A percentile compares a stretch with the other conserved stretches of the same genome.
phyloP scores from a whole-genome alignment of 257 asterid genomes.

The Scutellaria minor region DNA sequence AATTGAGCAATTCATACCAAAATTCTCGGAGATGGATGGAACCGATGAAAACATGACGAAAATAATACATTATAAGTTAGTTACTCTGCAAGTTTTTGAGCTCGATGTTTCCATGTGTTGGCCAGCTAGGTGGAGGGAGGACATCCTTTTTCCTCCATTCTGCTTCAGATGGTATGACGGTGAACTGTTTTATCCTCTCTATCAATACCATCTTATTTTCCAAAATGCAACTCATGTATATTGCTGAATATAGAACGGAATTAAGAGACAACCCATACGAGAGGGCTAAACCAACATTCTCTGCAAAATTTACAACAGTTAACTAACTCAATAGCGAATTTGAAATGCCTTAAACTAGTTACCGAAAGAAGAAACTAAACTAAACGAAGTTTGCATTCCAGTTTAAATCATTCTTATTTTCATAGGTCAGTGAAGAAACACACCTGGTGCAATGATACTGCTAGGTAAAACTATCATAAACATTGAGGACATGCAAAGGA shows the following conservation, averaged over 20 bases:
- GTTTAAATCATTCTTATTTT: no score
- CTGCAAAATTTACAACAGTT: slow-evolving; percentile 44
- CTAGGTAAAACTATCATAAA: slow-evolving; percentile 90
- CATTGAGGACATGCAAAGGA: slow-evolving; percentile 81
- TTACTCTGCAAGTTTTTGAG: slow-evolving; percentile 66
- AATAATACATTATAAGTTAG: neutral
- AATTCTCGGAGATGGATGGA: neutral
- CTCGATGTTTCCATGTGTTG: slow-evolving; percentile 68
- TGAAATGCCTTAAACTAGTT: no score
- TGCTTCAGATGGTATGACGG: slow-evolving; percentile 82
- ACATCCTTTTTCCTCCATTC: slow-evolving; percentile 69
- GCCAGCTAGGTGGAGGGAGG: slow-evolving; percentile 83
- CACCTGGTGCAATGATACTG: slow-evolving; percentile 93
- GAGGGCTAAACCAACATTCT: slow-evolving; percentile 83
- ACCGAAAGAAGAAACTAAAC: no score
- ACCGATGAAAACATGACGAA: neutral
- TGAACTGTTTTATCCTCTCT: slow-evolving; percentile 92
- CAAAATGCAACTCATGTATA: slow-evolving; percentile 76
- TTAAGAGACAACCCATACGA: slow-evolving; percentile 93
- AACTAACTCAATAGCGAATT: no score
- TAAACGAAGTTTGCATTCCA: no score
- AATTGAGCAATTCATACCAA: slow-evolving; percentile 3
- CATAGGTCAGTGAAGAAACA: neutral
- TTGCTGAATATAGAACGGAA: slow-evolving; percentile 61
- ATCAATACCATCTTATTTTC: slow-evolving; percentile 97